Conservation (phyloP, 2,329 filamentous ascomycete species). For the Phialemoniopsis sp. region DNA sequence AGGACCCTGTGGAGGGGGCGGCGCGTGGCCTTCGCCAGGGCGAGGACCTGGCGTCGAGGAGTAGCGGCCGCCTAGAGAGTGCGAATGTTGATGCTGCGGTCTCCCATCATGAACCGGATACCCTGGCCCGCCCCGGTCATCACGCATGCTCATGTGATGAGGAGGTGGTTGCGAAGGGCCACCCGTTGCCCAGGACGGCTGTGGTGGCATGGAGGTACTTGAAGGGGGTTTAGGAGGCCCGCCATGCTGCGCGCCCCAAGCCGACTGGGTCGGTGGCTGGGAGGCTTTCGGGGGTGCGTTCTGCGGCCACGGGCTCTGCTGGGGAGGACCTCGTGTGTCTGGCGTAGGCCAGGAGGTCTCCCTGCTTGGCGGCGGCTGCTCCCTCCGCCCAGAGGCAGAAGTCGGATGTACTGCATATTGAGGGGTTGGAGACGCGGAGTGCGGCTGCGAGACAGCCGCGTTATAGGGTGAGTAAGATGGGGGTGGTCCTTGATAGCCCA, state of each 20-base stretch:
- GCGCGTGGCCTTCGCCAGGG: conserved; percentile 3
- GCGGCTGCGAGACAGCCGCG: conserved; percentile 36
- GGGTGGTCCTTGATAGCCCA: conserved; percentile 18
- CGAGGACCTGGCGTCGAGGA: conserved; percentile 14
- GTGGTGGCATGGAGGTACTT: conserved; percentile 23
- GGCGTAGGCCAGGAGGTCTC: conserved; percentile 28
- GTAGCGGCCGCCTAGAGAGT: conserved; percentile 20
- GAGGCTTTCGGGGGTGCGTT: conserved; percentile 24
- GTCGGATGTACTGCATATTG: conserved; percentile 48
- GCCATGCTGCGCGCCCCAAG: conserved; percentile 32
- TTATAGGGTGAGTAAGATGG: conserved; percentile 41
- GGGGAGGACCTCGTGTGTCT: conserved; percentile 18
- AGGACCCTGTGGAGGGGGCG: conserved; percentile 3
- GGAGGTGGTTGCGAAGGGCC: conserved; percentile 14
- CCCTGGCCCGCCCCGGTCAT: conserved; percentile 9
- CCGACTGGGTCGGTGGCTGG: conserved; percentile 27
- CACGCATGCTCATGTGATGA: conserved; percentile 6
- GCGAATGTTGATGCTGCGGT: conserved; percentile 18
- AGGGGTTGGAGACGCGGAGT: conserved; percentile 46
- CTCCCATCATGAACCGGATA: conserved; percentile 12
- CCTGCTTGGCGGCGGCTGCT: conserved; percentile 28
- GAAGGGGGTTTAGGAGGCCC: conserved; percentile 27
- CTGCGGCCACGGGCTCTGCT: conserved; percentile 26
- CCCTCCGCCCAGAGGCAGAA: conserved; percentile 35
- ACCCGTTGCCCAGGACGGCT: conserved; percentile 27